These are phyloP conservation scores for Gymnopilus junonius DNA, from an alignment of 768 basidiomycete genomes.

Conservation along the genomic window DNA sequence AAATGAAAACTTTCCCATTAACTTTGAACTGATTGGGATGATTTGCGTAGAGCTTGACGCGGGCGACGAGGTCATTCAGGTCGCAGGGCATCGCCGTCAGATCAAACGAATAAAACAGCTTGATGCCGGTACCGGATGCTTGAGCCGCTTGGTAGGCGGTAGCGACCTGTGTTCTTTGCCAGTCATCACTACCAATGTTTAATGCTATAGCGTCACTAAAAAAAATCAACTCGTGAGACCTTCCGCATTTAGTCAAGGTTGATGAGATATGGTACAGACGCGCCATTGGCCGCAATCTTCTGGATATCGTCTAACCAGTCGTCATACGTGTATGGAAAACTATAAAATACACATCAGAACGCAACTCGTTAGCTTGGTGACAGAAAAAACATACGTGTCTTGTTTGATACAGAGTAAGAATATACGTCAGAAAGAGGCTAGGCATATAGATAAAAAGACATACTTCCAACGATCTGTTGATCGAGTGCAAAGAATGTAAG, in stretches of 20 bases:
- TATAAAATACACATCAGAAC: slow-evolving; percentile 15
- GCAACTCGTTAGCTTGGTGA: not conserved
- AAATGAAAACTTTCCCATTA: slow-evolving; percentile 58
- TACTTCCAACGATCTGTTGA: slow-evolving; percentile 15
- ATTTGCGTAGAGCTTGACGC: slow-evolving; percentile 48
- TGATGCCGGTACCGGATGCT: slow-evolving; percentile 44
- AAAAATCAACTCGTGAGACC: slow-evolving; percentile 19
- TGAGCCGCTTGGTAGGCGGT: slow-evolving; percentile 57
- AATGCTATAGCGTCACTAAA: slow-evolving; percentile 62
- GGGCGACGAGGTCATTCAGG: slow-evolving; percentile 43
- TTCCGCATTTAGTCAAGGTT: not conserved
- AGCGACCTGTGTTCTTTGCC: slow-evolving; percentile 51
- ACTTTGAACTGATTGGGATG: slow-evolving; percentile 62
- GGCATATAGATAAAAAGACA: not conserved
- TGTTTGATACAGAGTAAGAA: not conserved
- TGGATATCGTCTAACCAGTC: slow-evolving; percentile 48
- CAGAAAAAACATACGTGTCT: slow-evolving; percentile 45
- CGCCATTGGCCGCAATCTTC: slow-evolving; percentile 43
- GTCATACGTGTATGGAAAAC: slow-evolving; percentile 41
- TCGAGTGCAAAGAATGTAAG: not conserved
- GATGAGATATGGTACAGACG: slow-evolving; percentile 40
- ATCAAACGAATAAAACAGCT: slow-evolving; percentile 64
- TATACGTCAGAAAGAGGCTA: not conserved
- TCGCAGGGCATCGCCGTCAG: slow-evolving; percentile 55
- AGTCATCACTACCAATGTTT: slow-evolving; percentile 60